Evolutionary conservation across 495 filamentous ascomycete species (phyloP), one percentile per base, ranked within the genome.

Genomic region (Baudoinia panamericana): DNA sequence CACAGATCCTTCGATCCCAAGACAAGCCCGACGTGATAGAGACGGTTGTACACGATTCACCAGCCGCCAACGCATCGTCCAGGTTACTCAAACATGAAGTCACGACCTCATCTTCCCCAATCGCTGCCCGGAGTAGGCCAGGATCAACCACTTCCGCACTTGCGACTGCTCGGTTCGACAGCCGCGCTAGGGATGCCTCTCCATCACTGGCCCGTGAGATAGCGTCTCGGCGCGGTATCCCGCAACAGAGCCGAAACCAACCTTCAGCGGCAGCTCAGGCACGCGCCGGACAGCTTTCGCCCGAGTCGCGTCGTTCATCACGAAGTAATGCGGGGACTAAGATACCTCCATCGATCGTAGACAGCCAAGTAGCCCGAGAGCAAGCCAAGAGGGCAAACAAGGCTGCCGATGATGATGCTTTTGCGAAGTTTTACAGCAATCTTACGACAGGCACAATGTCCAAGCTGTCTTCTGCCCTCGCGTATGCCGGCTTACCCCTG

Each of bases 401-500:
- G 13, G 22, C 34, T 2, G 48, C 38, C 3, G 48, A 52, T 6
- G 48, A 52, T 16, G 48, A 52, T 10, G 43, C 38, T 29, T 97
- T 95, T 56, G 75, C 83, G 23, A 70, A 75, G 38, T 97, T 96
- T 54, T 97, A 93, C 61, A 83, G 70, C 39, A 84, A 80, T 13
- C 84, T 95, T 53, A 52, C 31, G 12, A 85, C 84, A 36, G 77
- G 68, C 27, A 68, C 95, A 17, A 78, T 95, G 51, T 82, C 80
- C 36, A 74, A 72, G 35, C 71, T 97, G 2, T 92, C 88, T 4
- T 84, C 85, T 0, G 85, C 85, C 10, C 66, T 97, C 5, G 87
- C 85, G 10, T 96, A 93, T 59, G 82, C 88, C 10, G 86, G 88
- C 2, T 75, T 97, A 3, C 90, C 92, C 2, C 61, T 97, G 5